Conservation (phyloP, 1,139 yeast genomes). For the Casaregolazyma lundiana region DNA sequence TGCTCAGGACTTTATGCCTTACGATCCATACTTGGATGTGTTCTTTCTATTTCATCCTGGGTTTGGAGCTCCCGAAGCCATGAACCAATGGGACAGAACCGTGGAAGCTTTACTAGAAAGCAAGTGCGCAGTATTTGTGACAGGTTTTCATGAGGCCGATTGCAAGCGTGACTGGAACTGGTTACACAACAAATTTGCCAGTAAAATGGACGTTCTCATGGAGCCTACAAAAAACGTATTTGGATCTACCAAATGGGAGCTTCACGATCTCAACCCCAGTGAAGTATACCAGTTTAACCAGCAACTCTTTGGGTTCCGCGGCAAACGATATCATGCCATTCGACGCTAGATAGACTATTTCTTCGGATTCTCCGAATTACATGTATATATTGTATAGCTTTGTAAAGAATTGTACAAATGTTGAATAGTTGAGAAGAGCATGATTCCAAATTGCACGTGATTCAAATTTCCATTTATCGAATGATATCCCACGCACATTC, state of each 20-base stretch:
- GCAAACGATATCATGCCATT: conserved; percentile 91
- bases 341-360: conserved; percentile 17
- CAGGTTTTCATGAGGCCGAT: conserved; percentile 83
- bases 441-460: not conserved
- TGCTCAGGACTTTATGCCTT: conserved; percentile 92
- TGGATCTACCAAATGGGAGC: conserved; percentile 88
- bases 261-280: conserved; percentile 85
- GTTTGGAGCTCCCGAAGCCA: conserved; percentile 75
- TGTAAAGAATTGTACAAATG: not conserved
- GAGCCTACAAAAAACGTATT: conserved; percentile 68
- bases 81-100: conserved; percentile 75
- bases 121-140: conserved; percentile 85
- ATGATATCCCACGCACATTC: not conserved
- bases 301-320: conserved; percentile 85
- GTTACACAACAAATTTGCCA: conserved; percentile 59
- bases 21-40: conserved; percentile 90
- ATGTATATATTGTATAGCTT: conserved; percentile 7
- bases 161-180: conserved; percentile 65
- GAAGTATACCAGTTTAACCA: conserved; percentile 91
- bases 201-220: conserved; percentile 79
- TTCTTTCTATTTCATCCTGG: conserved; percentile 97
- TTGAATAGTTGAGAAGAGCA: not conserved
- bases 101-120: conserved; percentile 84
- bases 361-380: conserved; percentile 6
- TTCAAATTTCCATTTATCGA: not conserved